phyloP scores from a whole-genome alignment of 306 rosid species.

The Styphnolobium japonicum region DNA sequence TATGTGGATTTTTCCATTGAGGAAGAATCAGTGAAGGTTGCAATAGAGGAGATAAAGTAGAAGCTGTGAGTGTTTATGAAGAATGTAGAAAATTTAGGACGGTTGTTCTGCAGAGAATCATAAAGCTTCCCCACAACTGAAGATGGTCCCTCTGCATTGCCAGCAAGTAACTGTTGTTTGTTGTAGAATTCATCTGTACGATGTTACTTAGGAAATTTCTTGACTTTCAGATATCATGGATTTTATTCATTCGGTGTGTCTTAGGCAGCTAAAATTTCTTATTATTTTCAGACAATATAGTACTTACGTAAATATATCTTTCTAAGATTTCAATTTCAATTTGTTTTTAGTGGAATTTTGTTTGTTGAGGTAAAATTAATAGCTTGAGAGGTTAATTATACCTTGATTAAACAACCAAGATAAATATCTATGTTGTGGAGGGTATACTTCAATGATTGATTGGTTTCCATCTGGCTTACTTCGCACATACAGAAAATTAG shows the following conservation, averaged over 20 bases:
- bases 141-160: not conserved
- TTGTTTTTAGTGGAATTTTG: constrained; percentile 1
- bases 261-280: constrained; percentile 3
- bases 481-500: not conserved
- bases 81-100: constrained; percentile 82
- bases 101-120: constrained; percentile 80
- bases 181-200: constrained; percentile 3
- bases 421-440: constrained; percentile 3
- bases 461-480: not conserved
- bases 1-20: constrained; percentile 64
- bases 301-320: not conserved
- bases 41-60: constrained; percentile 76
- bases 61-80: constrained; percentile 65
- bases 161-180: constrained; percentile 11
- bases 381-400: too few species aligned
- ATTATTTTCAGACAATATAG: constrained; percentile 6
- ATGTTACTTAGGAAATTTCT: constrained; percentile 23
- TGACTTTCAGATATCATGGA: constrained; percentile 26
- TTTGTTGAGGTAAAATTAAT: not conserved
- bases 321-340: constrained; percentile 10
- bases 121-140: constrained; percentile 61
- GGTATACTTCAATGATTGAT: not conserved
- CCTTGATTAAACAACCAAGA: too few species aligned
- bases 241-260: not conserved
- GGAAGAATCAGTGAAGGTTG: constrained; percentile 62